Conservation (phyloP, 2,329 filamentous ascomycete species). For the Colletotrichum euphorbiae region DNA sequence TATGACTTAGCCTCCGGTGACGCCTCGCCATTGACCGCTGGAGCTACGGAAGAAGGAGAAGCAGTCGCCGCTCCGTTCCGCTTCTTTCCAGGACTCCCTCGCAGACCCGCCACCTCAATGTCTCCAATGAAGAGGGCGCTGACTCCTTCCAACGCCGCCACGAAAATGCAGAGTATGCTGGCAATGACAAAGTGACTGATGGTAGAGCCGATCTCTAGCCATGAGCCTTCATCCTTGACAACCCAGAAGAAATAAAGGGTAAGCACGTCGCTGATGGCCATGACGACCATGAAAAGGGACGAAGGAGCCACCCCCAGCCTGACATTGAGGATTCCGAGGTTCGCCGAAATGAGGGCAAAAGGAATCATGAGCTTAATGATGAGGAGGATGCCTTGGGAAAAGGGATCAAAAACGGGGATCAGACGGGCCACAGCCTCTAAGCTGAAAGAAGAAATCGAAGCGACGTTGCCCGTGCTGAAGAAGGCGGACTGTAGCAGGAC, state of each 20-base stretch:
- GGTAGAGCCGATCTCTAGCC: slow-evolving; percentile 96
- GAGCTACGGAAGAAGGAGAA: neutral
- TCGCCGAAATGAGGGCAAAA: slow-evolving; percentile 91
- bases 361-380: slow-evolving; percentile 92
- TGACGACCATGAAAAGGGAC: slow-evolving; percentile 93
- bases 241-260: slow-evolving; percentile 98
- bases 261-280: slow-evolving; percentile 89
- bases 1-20: neutral
- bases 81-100: neutral
- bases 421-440: slow-evolving; percentile 90
- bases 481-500: slow-evolving; percentile 95
- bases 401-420: slow-evolving; percentile 92
- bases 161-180: slow-evolving; percentile 89
- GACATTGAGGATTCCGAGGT: slow-evolving; percentile 92
- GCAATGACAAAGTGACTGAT: slow-evolving; percentile 97
- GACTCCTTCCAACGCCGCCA: slow-evolving; percentile 85
- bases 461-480: slow-evolving; percentile 96
- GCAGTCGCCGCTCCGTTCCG: slow-evolving; percentile 5
- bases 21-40: slow-evolving; percentile 8
- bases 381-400: slow-evolving; percentile 88
- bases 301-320: slow-evolving; percentile 86
- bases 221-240: slow-evolving; percentile 94
- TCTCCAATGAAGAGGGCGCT: slow-evolving; percentile 86
- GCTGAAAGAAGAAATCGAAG: slow-evolving; percentile 92
- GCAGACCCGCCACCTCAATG: slow-evolving; percentile 69